Evolutionary conservation across 2,329 filamentous ascomycete genomes (phyloP).

Genomic region (Fusarium subglutinans): DNA sequence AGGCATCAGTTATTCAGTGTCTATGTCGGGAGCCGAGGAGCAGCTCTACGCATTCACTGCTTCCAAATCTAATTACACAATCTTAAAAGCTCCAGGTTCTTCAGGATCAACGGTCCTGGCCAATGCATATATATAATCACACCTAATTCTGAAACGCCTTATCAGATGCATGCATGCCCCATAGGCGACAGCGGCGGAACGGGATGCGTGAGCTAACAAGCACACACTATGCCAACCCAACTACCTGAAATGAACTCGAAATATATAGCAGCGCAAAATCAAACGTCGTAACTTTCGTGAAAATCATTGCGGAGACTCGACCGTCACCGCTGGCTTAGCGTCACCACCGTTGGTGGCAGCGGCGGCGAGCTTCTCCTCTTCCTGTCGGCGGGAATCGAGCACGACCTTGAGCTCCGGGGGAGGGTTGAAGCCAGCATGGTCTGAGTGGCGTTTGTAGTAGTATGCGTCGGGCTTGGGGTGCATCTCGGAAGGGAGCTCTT

Average conservation of each 20-base stretch:
- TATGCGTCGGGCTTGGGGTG: conserved; percentile 76
- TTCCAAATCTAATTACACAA: background rate
- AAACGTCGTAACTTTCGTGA: conserved; percentile 29
- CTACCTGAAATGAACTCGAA: background rate
- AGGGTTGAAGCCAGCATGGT: conserved; percentile 83
- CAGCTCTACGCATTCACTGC: background rate
- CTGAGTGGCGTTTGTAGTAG: conserved; percentile 89
- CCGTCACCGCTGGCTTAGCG: conserved; percentile 40
- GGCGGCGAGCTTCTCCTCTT: conserved; percentile 48
- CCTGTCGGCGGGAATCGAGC: conserved; percentile 63
- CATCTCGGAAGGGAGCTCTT: conserved; percentile 77
- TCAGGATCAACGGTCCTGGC: conserved; percentile 25
- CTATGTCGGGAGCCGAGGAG: background rate
- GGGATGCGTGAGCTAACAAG: conserved; percentile 20
- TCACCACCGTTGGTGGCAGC: conserved; percentile 32
- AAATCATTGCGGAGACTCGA: conserved; percentile 42
- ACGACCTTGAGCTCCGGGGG: conserved; percentile 67
- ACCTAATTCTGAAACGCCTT: conserved; percentile 44
- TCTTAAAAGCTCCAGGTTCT: conserved; percentile 13
- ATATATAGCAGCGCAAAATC: conserved; percentile 11
- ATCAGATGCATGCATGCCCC: conserved; percentile 42
- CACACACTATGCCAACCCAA: conserved; percentile 19
- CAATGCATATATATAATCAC: conserved; percentile 25
- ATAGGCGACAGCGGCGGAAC: conserved; percentile 3
- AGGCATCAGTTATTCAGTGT: background rate